Conservation (phyloP, 2,329 filamentous ascomycete species). For the Xylaria multiplex region DNA sequence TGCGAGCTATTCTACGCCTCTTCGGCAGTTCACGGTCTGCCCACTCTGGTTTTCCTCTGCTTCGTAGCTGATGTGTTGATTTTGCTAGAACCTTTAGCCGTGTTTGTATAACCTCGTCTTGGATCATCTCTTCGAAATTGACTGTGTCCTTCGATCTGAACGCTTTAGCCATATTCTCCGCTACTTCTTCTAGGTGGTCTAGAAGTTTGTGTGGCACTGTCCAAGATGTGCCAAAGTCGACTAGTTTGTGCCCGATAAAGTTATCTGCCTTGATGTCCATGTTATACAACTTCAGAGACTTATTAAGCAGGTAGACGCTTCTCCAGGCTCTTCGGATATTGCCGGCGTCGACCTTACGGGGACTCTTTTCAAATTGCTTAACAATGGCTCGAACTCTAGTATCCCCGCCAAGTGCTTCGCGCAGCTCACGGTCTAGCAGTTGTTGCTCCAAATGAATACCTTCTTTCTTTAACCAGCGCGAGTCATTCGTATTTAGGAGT, state of each 20-base stretch:
- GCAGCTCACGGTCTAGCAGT: not conserved
- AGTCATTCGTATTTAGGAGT: not conserved
- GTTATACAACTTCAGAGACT: slow-evolving; percentile 11
- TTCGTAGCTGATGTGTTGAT: not conserved
- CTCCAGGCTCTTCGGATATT: slow-evolving; percentile 16
- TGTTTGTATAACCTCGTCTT: slow-evolving; percentile 8
- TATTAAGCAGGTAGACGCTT: slow-evolving; percentile 13
- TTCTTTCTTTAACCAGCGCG: not conserved
- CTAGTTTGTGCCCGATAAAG: slow-evolving; percentile 7
- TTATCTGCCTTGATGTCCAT: slow-evolving; percentile 25
- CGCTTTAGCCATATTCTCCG: not conserved
- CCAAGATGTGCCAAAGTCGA: slow-evolving; percentile 25
- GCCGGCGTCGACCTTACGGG: not conserved
- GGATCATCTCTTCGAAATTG: slow-evolving; percentile 11
- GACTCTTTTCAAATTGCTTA: not conserved
- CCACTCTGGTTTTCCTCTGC: not conserved
- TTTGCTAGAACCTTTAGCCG: not conserved
- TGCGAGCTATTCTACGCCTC: not conserved
- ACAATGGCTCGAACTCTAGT: slow-evolving; percentile 12
- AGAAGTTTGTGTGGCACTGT: slow-evolving; percentile 17
- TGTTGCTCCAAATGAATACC: not conserved
- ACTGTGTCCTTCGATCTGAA: not conserved
- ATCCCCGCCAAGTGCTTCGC: not conserved
- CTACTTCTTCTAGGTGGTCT: not conserved
- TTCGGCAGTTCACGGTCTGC: not conserved